Conservation (phyloP, 1,284 basidiomycete genomes). For the Takashimella tepidaria region DNA sequence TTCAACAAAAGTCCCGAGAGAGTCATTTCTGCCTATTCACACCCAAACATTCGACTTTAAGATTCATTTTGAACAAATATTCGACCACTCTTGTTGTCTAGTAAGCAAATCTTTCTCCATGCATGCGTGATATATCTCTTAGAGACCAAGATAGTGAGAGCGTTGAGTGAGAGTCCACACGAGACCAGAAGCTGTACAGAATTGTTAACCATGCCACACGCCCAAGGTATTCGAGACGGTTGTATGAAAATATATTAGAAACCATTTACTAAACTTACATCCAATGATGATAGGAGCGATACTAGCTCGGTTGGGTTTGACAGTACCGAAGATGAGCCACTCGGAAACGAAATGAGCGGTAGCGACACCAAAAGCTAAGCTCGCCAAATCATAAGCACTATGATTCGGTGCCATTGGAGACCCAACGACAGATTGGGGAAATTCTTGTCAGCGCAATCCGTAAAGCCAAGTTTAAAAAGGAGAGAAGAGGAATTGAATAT, state of each 20-base stretch:
- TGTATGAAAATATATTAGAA: constrained; percentile 1
- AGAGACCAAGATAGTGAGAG: constrained; percentile 26
- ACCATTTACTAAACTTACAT: constrained; percentile 57
- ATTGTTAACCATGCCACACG: constrained; percentile 6
- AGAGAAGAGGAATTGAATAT: too few relatives aligned
- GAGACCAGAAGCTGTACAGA: constrained; percentile 22
- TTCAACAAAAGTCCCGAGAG: too few relatives aligned
- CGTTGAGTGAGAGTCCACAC: constrained; percentile 33
- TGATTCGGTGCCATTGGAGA: too few relatives aligned
- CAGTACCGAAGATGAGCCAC: constrained; percentile 73
- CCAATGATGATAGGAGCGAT: constrained; percentile 79
- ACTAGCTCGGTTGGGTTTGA: constrained; percentile 60
- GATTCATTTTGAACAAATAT: too few relatives aligned
- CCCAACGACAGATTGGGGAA: too few relatives aligned
- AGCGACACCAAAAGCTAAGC: constrained; percentile 83
- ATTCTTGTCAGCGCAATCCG: too few relatives aligned
- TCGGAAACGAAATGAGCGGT: constrained; percentile 86
- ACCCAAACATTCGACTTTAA: too few relatives aligned
- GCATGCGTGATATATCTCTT: too few relatives aligned
- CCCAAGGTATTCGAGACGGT: constrained; percentile 1
- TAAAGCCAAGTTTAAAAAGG: too few relatives aligned
- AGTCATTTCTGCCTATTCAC: too few relatives aligned
- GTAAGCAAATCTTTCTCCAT: too few relatives aligned
- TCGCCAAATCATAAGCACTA: constrained; percentile 84
- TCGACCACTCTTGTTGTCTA: too few relatives aligned